Evolutionary conservation across 2,329 filamentous ascomycete genomes (phyloP).

Genomic region (Nothophaeocryptopus gaeumannii): DNA sequence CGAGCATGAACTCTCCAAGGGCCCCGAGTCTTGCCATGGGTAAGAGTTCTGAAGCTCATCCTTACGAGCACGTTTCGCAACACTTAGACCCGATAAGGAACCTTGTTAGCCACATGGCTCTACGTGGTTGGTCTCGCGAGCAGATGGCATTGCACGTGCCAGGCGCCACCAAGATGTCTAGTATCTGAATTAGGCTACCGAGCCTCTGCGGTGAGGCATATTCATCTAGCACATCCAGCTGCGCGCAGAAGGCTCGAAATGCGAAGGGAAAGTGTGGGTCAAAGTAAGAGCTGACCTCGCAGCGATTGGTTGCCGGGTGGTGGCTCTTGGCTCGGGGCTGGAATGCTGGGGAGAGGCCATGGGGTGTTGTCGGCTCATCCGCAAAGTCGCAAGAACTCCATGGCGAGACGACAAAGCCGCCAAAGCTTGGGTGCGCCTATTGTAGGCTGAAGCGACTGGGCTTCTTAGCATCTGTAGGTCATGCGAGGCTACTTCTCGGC

Average conservation of each 20-base stretch:
- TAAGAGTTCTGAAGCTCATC: too few species aligned
- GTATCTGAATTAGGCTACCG: neutral
- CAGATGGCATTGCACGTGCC: slow-evolving; percentile 11
- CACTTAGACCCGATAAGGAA: too few species aligned
- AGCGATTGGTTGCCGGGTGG: neutral
- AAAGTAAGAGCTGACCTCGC: neutral
- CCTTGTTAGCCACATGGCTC: too few species aligned
- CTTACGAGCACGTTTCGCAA: too few species aligned
- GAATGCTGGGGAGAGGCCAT: too few species aligned
- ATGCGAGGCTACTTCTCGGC: neutral
- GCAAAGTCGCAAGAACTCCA: slow-evolving; percentile 6
- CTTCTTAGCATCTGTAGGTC: neutral
- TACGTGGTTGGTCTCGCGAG: too few species aligned
- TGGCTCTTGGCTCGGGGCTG: too few species aligned
- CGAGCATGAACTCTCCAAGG: too few species aligned
- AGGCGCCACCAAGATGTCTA: slow-evolving; percentile 3
- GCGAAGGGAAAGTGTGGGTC: neutral
- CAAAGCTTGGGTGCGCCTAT: slow-evolving; percentile 8
- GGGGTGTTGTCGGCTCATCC: too few species aligned
- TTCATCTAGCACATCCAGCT: neutral
- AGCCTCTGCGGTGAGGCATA: neutral
- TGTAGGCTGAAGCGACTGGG: neutral
- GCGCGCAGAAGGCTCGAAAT: neutral
- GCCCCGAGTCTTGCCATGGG: too few species aligned
- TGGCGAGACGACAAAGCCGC: slow-evolving; percentile 9